Percentiles rank a stretch among this genome's conserved stretches.
Conservation (phyloP, 2,329 filamentous ascomycete genomes). For the Hypoxylon sp. region DNA sequence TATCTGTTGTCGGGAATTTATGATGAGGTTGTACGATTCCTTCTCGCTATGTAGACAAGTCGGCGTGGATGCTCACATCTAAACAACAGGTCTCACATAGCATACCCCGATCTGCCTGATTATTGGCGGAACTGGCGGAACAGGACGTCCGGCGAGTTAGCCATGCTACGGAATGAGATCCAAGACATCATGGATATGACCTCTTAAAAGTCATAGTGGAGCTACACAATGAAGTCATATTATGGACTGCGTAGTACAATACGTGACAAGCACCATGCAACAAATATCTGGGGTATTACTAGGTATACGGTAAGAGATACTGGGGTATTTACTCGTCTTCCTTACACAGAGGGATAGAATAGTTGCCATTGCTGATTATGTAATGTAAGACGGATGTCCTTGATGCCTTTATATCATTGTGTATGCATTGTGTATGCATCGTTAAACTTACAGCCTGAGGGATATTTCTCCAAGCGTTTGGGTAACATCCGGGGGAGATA, state of each 20-base stretch:
- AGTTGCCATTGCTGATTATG: not conserved
- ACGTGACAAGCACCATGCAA: constrained; percentile 25
- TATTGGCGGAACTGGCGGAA: constrained; percentile 31
- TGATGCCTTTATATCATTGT: not conserved
- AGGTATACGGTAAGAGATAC: not conserved
- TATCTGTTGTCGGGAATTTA: not conserved
- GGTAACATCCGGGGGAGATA: not conserved
- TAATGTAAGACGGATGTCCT: not conserved
- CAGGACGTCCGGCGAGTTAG: constrained; percentile 27
- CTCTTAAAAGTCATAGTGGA: constrained; percentile 2
- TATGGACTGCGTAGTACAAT: constrained; percentile 16
- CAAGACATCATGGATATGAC: constrained; percentile 11
- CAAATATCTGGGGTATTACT: constrained; percentile 21
- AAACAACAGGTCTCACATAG: constrained; percentile 14
- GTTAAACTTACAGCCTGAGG: not conserved
- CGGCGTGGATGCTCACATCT: not conserved
- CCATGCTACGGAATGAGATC: not conserved
- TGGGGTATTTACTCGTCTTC: not conserved
- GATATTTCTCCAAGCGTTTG: not conserved
- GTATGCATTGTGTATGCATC: not conserved
- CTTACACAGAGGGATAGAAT: not conserved
- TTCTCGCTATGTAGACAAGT: constrained; percentile 6
- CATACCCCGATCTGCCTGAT: constrained; percentile 25
- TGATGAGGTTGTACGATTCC: not conserved
- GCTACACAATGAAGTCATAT: constrained; percentile 36